phyloP scores from a whole-genome alignment of 2,329 filamentous ascomycete species.

The Colletotrichum chrysophilum region DNA sequence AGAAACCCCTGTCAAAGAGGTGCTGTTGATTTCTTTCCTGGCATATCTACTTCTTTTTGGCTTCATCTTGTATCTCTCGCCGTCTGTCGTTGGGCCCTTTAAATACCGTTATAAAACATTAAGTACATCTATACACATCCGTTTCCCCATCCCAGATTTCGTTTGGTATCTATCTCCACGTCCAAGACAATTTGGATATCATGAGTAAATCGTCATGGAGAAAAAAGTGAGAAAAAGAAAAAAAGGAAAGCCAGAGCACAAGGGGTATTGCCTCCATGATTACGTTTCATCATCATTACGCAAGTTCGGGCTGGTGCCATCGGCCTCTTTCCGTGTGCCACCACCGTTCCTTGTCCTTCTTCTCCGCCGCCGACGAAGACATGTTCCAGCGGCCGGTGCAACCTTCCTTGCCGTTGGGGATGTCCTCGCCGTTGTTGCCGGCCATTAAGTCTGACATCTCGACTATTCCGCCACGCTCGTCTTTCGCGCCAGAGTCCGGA shows the following conservation, averaged over 20 bases:
- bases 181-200: constrained; percentile 3
- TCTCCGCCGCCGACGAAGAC: constrained; percentile 40
- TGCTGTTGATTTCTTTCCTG: background rate
- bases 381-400: constrained; percentile 55
- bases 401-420: constrained; percentile 37
- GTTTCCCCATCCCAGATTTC: background rate
- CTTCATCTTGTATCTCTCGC: background rate
- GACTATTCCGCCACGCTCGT: constrained; percentile 62
- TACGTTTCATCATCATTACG: background rate
- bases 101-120: constrained; percentile 10
- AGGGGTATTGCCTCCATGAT: background rate
- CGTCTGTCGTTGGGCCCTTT: background rate
- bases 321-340: constrained; percentile 55
- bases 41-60: background rate
- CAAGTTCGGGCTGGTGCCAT: constrained; percentile 38
- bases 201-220: background rate
- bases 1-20: background rate
- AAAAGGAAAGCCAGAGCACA: background rate
- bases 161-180: constrained; percentile 3
- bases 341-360: constrained; percentile 55
- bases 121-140: background rate
- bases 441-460: constrained; percentile 56
- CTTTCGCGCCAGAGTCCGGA: constrained; percentile 60
- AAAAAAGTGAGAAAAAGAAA: background rate
- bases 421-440: constrained; percentile 49